A percentile compares a stretch with the other conserved stretches of the same genome.
Conservation (phyloP, 1,284 basidiomycete genomes). For the Trametes polyzona region DNA sequence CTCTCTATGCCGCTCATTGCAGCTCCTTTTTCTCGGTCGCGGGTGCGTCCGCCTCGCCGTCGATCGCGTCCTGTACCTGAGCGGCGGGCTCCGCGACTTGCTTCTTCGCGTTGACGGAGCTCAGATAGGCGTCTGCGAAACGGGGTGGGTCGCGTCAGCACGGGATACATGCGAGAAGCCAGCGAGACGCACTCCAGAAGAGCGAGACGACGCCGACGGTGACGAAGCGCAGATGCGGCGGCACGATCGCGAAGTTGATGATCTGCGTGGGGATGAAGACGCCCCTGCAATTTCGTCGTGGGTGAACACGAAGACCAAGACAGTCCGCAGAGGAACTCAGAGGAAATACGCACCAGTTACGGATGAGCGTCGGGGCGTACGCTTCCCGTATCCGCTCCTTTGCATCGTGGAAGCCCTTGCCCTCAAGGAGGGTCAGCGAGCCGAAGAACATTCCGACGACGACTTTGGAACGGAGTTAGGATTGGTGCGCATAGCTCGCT, state of each 20-base stretch:
- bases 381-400: conserved; percentile 57
- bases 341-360: conserved; percentile 61
- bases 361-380: conserved; percentile 70
- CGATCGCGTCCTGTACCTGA: conserved; percentile 5
- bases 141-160: conserved; percentile 21
- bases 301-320: no score
- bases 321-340: neutral
- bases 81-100: no score
- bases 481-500: no score
- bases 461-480: conserved; percentile 44
- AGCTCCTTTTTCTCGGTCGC: neutral
- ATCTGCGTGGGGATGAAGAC: conserved; percentile 84
- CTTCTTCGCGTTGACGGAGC: conserved; percentile 44
- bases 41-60: neutral
- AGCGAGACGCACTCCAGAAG: conserved; percentile 88
- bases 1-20: neutral
- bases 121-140: conserved; percentile 50
- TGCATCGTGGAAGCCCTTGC: conserved; percentile 60
- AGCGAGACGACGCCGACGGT: conserved; percentile 80
- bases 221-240: conserved; percentile 79
- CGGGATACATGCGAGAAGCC: no score
- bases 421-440: conserved; percentile 75
- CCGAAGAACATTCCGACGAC: conserved; percentile 76
- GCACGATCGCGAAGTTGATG: conserved; percentile 82
- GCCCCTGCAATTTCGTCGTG: conserved; percentile 45